These are phyloP conservation scores for Paramecium octaurelia DNA, from an alignment of 73 alveolate species.

Conservation along the genomic window DNA sequence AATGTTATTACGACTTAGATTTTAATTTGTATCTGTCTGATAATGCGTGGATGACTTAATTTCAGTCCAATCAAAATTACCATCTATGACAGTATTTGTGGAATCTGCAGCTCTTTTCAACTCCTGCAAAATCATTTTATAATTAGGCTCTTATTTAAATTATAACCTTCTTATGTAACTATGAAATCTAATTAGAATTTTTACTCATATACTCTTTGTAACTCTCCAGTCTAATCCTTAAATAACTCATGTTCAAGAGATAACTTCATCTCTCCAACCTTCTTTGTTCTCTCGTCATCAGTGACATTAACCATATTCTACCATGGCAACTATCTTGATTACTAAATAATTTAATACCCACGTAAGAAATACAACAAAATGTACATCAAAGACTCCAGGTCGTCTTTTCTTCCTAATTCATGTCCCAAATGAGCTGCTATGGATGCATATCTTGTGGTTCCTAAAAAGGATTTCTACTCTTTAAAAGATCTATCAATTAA, in stretches of 20 bases:
- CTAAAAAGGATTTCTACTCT: slow-evolving; percentile 61
- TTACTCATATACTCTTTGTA: slow-evolving; percentile 61
- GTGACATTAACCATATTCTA: slow-evolving; percentile 59
- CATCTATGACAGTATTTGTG: slow-evolving; percentile 57
- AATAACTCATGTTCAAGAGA: slow-evolving; percentile 19
- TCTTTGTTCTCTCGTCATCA: slow-evolving; percentile 54
- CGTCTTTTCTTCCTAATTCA: slow-evolving; percentile 71
- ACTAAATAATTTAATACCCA: slow-evolving; percentile 60
- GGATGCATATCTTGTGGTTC: slow-evolving; percentile 72
- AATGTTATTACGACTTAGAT: not conserved
- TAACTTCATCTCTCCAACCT: slow-evolving; percentile 56
- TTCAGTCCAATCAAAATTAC: slow-evolving; percentile 69
- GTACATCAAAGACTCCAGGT: slow-evolving; percentile 68
- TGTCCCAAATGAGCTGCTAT: slow-evolving; percentile 66
- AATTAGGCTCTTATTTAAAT: slow-evolving; percentile 65
- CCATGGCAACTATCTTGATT: slow-evolving; percentile 54
- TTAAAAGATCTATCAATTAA: slow-evolving; percentile 45
- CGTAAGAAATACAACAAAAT: slow-evolving; percentile 61
- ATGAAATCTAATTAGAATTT: not conserved
- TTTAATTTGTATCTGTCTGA: slow-evolving; percentile 5
- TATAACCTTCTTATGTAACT: slow-evolving; percentile 63
- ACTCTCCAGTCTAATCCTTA: slow-evolving; percentile 54
- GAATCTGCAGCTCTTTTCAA: slow-evolving; percentile 53
- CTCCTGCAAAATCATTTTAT: slow-evolving; percentile 60
- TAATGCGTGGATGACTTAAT: slow-evolving; percentile 28